These are phyloP conservation scores for Thalassiosira hispida DNA, from an alignment of 352 stramenopile species.

Conservation along the genomic window DNA sequence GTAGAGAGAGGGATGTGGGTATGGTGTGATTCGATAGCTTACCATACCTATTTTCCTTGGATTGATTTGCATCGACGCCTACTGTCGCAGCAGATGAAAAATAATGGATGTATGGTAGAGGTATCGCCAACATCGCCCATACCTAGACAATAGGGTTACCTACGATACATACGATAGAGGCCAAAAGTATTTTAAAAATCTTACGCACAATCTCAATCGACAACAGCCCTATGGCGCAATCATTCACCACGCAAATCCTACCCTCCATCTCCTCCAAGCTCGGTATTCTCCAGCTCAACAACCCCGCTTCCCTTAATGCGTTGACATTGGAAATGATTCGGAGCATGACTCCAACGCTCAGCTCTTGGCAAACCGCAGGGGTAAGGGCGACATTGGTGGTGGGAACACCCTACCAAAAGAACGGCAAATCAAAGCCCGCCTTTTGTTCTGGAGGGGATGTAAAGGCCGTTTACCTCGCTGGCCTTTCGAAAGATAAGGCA, in stretches of 20 bases:
- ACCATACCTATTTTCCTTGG: too few species aligned
- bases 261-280: constrained; percentile 64
- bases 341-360: constrained; percentile 88
- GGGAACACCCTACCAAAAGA: constrained; percentile 43
- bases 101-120: too few species aligned
- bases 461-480: constrained; percentile 85
- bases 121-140: too few species aligned
- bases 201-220: too few species aligned
- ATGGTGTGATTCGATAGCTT: too few species aligned
- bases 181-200: too few species aligned
- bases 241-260: constrained; percentile 69
- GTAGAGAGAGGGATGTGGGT: too few species aligned
- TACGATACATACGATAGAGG: too few species aligned
- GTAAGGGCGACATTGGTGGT: constrained; percentile 81
- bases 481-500: constrained; percentile 30
- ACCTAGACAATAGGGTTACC: too few species aligned
- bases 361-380: constrained; percentile 85
- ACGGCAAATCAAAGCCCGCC: constrained; percentile 72
- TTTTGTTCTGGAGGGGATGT: constrained; percentile 97
- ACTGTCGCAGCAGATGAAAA: too few species aligned
- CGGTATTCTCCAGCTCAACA: constrained; percentile 89
- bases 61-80: too few species aligned
- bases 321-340: constrained; percentile 91
- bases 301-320: constrained; percentile 91
- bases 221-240: constrained; percentile 17